A percentile compares a stretch with the other conserved stretches of the same genome.
Conservation (phyloP, 2,329 filamentous ascomycete species). For the Penicillium sp. region DNA sequence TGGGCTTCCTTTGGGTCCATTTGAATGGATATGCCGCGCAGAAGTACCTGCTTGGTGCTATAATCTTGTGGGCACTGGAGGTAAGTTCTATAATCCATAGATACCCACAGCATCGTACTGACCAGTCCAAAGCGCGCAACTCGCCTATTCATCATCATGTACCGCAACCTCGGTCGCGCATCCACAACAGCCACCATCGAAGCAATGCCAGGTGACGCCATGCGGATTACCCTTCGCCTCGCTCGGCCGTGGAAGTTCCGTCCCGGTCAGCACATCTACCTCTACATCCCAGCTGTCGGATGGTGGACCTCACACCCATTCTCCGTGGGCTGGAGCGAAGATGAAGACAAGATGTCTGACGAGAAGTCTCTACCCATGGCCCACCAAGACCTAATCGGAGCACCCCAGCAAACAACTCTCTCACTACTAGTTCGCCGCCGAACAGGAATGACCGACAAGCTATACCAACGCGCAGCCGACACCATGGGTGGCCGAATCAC, state of each 20-base stretch:
- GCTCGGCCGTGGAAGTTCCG: slow-evolving; percentile 65
- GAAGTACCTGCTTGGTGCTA: slow-evolving; percentile 70
- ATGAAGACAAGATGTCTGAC: slow-evolving; percentile 48
- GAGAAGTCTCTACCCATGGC: slow-evolving; percentile 47
- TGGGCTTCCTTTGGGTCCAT: slow-evolving; percentile 78
- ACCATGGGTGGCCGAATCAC: slow-evolving; percentile 57
- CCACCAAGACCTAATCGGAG: slow-evolving; percentile 52
- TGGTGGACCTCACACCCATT: slow-evolving; percentile 77
- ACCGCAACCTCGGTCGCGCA: slow-evolving; percentile 60
- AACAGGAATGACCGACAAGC: slow-evolving; percentile 80
- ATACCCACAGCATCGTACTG: slow-evolving; percentile 8
- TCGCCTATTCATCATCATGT: slow-evolving; percentile 64
- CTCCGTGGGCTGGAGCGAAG: slow-evolving; percentile 72
- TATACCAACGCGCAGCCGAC: slow-evolving; percentile 68
- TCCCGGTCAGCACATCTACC: slow-evolving; percentile 73
- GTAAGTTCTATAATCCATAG: slow-evolving; percentile 18
- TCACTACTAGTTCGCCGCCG: slow-evolving; percentile 86
- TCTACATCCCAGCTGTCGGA: slow-evolving; percentile 67
- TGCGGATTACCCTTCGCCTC: slow-evolving; percentile 68
- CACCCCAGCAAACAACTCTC: slow-evolving; percentile 57
- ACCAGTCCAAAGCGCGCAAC: slow-evolving; percentile 48
- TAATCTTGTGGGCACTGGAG: slow-evolving; percentile 77
- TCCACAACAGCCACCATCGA: slow-evolving; percentile 67
- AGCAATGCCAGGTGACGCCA: slow-evolving; percentile 67
- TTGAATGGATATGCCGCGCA: slow-evolving; percentile 69